Conservation (phyloP, 495 filamentous ascomycete species). For the Pseudomonodictys pantanalensis region DNA sequence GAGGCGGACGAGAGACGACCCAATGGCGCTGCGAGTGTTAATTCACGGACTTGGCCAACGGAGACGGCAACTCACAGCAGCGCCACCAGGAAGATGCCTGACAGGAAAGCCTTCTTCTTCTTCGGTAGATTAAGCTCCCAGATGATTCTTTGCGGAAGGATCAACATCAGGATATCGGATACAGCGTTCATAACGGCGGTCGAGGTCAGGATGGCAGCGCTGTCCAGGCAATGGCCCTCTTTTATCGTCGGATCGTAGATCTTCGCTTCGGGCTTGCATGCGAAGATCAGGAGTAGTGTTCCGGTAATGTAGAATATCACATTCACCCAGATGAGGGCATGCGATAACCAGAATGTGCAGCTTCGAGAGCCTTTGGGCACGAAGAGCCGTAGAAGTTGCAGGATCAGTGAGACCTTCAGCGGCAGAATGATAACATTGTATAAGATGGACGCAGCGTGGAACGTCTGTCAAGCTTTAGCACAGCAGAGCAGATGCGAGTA, state of each 20-base stretch:
- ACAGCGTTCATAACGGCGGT: background rate
- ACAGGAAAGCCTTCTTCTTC: conserved; percentile 1
- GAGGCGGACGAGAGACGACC: conserved; percentile 3
- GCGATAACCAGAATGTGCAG: conserved; percentile 5
- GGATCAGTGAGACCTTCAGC: background rate
- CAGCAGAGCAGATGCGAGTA: background rate
- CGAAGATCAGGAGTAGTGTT: conserved; percentile 8
- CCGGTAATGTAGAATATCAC: background rate
- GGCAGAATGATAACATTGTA: conserved; percentile 1
- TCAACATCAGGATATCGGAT: conserved; percentile 3
- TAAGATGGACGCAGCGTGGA: conserved; percentile 6
- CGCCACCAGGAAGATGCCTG: conserved; percentile 4
- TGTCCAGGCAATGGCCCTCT: conserved; percentile 2
- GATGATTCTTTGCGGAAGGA: conserved; percentile 13
- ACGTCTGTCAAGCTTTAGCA: background rate
- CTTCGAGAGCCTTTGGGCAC: background rate
- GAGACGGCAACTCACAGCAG: conserved; percentile 1
- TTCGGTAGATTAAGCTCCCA: conserved; percentile 4
- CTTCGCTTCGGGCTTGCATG: conserved; percentile 3
- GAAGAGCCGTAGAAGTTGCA: conserved; percentile 12
- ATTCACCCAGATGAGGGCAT: conserved; percentile 5
- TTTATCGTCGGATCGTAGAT: background rate
- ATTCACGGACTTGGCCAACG: background rate
- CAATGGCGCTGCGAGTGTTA: conserved; percentile 3
- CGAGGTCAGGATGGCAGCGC: background rate